Percentiles rank a stretch among this genome's conserved stretches.
Evolutionary conservation across 1,139 yeast species (phyloP).

Genomic region (Lodderomyces pseudojiufengensis): DNA sequence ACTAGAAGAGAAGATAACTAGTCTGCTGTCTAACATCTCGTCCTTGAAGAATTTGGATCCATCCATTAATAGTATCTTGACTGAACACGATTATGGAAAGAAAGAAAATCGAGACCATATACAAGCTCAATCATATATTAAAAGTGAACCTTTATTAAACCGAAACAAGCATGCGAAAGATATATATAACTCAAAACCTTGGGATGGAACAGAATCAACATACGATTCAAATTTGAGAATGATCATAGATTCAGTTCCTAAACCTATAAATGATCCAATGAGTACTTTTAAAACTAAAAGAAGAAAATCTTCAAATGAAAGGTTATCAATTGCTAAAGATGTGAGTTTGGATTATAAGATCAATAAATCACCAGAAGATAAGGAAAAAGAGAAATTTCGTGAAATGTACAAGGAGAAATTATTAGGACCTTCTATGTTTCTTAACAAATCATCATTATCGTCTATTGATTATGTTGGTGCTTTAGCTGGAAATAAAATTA

Average conservation of each 20-base stretch:
- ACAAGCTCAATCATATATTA: constrained; percentile 20
- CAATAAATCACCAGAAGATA: constrained; percentile 27
- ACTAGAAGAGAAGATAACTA: constrained; percentile 24
- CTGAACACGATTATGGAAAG: constrained; percentile 10
- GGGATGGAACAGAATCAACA: constrained; percentile 63
- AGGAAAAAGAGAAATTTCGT: constrained; percentile 51
- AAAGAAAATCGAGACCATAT: not conserved
- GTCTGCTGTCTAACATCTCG: constrained; percentile 11
- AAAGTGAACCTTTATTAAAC: constrained; percentile 27
- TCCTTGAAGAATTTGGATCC: constrained; percentile 15
- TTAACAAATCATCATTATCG: constrained; percentile 24
- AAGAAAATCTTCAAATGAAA: constrained; percentile 22
- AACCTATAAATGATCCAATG: constrained; percentile 32
- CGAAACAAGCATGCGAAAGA: constrained; percentile 49
- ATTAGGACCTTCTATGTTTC: constrained; percentile 52
- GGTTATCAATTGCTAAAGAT: constrained; percentile 61
- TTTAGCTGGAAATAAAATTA: constrained; percentile 71
- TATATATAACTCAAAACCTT: constrained; percentile 46
- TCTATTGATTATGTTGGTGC: constrained; percentile 51
- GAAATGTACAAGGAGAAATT: constrained; percentile 64
- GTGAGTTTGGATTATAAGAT: constrained; percentile 61
- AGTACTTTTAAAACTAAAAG: constrained; percentile 10
- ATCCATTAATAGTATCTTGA: constrained; percentile 12
- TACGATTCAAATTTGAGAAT: constrained; percentile 56
- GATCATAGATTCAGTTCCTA: constrained; percentile 57